Evolutionary conservation across 352 stramenopile species (phyloP).

Genomic region (Globisporangium cystogenes): DNA sequence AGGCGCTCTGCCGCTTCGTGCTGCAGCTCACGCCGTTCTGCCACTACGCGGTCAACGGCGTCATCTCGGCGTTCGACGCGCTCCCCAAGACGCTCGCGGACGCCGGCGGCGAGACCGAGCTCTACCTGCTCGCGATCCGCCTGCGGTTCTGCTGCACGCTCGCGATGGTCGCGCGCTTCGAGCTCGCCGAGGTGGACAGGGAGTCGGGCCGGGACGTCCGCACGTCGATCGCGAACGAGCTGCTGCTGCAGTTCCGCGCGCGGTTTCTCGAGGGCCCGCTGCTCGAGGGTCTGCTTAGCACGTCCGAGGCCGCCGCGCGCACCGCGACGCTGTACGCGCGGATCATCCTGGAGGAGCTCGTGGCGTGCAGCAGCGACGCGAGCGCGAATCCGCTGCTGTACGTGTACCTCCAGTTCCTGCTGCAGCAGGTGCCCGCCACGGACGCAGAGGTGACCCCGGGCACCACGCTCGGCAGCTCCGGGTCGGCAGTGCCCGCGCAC

Average conservation of each 20-base stretch:
- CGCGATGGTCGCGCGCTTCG: slow-evolving; percentile 72
- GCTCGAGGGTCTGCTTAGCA: slow-evolving; percentile 59
- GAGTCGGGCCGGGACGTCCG: slow-evolving; percentile 28
- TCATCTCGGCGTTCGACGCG: slow-evolving; percentile 77
- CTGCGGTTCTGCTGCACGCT: slow-evolving; percentile 85
- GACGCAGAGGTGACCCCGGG: background rate
- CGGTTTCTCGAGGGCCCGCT: slow-evolving; percentile 69
- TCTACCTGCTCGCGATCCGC: slow-evolving; percentile 50
- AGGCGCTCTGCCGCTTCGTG: slow-evolving; percentile 76
- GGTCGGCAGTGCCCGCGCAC: slow-evolving; percentile 9
- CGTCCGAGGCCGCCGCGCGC: slow-evolving; percentile 56
- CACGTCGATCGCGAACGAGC: slow-evolving; percentile 67
- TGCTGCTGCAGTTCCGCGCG: slow-evolving; percentile 61
- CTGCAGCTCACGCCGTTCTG: slow-evolving; percentile 84
- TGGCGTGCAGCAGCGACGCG: slow-evolving; percentile 58
- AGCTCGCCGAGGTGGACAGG: slow-evolving; percentile 48
- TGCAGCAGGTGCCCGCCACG: slow-evolving; percentile 21
- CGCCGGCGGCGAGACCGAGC: slow-evolving; percentile 23
- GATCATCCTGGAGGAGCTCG: slow-evolving; percentile 78
- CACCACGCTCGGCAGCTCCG: no score
- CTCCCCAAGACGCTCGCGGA: slow-evolving; percentile 64
- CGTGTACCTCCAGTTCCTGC: slow-evolving; percentile 75
- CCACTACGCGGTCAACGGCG: slow-evolving; percentile 80
- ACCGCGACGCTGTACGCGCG: slow-evolving; percentile 70
- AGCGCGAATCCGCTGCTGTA: slow-evolving; percentile 70